phyloP scores from a whole-genome alignment of 2,329 filamentous ascomycete genomes.

The Emericellopsis atlantica region DNA sequence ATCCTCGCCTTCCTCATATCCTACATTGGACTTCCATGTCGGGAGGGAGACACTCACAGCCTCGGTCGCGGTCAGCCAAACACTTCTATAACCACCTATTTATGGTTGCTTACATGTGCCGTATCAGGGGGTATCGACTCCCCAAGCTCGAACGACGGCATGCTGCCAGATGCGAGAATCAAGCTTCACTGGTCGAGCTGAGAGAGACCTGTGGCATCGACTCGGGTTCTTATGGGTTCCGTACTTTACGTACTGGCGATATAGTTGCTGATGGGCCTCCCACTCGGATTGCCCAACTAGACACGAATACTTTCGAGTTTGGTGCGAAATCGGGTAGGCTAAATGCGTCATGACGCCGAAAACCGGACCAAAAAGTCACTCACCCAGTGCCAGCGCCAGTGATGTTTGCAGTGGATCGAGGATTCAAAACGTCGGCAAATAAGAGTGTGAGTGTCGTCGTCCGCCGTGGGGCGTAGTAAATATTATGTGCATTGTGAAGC shows the following conservation, averaged over 20 bases:
- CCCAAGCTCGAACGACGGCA: constrained; percentile 44
- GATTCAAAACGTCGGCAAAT: background rate
- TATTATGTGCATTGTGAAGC: background rate
- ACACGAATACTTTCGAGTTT: too few relatives aligned
- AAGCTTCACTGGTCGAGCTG: too few relatives aligned
- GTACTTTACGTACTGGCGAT: too few relatives aligned
- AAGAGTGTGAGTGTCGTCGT: background rate
- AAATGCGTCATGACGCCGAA: too few relatives aligned
- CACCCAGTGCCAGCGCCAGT: too few relatives aligned
- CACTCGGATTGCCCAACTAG: too few relatives aligned
- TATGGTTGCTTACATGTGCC: constrained; percentile 49
- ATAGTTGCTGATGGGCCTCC: too few relatives aligned
- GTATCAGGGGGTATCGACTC: constrained; percentile 68
- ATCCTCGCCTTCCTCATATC: constrained; percentile 82
- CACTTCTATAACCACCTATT: background rate
- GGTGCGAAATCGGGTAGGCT: too few relatives aligned
- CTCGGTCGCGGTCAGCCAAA: constrained; percentile 27
- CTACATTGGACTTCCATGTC: constrained; percentile 83
- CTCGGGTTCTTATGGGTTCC: too few relatives aligned
- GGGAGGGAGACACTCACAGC: constrained; percentile 93
- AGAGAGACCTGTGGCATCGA: too few relatives aligned
- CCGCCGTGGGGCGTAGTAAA: background rate
- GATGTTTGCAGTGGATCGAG: too few relatives aligned
- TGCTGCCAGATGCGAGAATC: constrained; percentile 8
- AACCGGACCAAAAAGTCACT: too few relatives aligned